These are phyloP conservation scores for Calocybe gambosa DNA, from an alignment of 1,284 basidiomycete genomes.

Conservation along the genomic window DNA sequence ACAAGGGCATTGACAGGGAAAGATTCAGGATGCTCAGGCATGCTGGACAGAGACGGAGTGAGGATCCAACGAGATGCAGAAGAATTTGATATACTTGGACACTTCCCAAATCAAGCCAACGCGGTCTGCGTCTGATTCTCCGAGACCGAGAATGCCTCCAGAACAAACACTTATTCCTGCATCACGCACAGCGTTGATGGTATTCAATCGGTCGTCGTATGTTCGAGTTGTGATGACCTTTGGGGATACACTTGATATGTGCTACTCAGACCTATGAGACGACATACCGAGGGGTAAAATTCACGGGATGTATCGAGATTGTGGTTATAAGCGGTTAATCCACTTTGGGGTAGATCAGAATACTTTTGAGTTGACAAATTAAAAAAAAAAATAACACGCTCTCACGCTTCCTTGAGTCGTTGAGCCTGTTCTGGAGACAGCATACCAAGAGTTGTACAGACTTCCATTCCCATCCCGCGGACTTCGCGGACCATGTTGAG, in stretches of 20 bases:
- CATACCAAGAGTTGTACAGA: constrained; percentile 98
- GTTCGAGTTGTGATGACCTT: constrained; percentile 93
- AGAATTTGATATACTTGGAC: constrained; percentile 55
- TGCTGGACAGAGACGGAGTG: constrained; percentile 39
- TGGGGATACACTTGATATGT: constrained; percentile 8
- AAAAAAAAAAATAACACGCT: constrained; percentile 15
- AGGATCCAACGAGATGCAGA: constrained; percentile 9
- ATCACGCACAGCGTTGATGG: constrained; percentile 85
- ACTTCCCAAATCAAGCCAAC: constrained; percentile 95
- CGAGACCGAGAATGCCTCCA: constrained; percentile 93
- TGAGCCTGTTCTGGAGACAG: constrained; percentile 90
- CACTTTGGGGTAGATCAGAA: constrained; percentile 37
- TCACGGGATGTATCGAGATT: constrained; percentile 98
- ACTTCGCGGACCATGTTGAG: constrained; percentile 89
- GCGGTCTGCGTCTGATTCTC: constrained; percentile 87
- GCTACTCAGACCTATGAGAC: constrained; percentile 1
- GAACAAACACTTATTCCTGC: constrained; percentile 98
- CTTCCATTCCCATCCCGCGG: constrained; percentile 91
- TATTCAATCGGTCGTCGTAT: constrained; percentile 90
- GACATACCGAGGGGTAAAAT: constrained; percentile 82
- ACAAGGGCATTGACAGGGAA: constrained; percentile 97
- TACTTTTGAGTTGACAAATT: constrained; percentile 3
- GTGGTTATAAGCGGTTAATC: constrained; percentile 97
- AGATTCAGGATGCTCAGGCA: constrained; percentile 94
- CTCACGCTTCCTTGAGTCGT: constrained; percentile 86